Evolutionary conservation across 139 green algal genomes (phyloP).

Genomic region (Micromonas commoda): DNA sequence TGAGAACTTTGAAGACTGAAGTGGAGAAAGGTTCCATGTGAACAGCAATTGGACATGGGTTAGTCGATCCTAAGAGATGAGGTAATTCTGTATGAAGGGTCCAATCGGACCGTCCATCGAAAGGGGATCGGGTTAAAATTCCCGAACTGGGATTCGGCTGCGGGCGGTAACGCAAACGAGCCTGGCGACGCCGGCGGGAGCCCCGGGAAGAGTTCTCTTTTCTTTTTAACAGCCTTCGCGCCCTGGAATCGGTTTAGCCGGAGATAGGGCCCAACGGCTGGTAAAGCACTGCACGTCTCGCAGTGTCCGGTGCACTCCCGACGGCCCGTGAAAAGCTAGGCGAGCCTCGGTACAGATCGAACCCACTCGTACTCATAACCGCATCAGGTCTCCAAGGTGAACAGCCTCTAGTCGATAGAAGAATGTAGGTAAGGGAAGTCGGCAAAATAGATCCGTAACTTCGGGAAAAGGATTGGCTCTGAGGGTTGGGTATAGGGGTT

Average conservation of each 20-base stretch:
- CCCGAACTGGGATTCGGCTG: conserved; percentile 76
- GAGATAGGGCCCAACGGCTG: conserved; percentile 77
- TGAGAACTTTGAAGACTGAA: conserved; percentile 90
- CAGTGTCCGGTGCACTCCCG: conserved; percentile 73
- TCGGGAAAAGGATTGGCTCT: conserved; percentile 94
- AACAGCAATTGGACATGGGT: conserved; percentile 93
- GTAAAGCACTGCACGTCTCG: conserved; percentile 78
- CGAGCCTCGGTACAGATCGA: conserved; percentile 63
- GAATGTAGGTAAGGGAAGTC: conserved; percentile 94
- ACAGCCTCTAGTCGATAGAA: conserved; percentile 92
- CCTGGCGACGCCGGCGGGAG: conserved; percentile 70
- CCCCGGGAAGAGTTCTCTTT: conserved; percentile 90
- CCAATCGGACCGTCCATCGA: conserved; percentile 68
- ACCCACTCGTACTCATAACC: conserved; percentile 87
- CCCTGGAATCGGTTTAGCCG: conserved; percentile 81
- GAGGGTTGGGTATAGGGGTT: conserved; percentile 75
- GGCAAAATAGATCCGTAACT: conserved; percentile 94
- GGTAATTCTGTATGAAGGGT: conserved; percentile 78
- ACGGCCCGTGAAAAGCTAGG: conserved; percentile 83
- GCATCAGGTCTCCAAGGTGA: conserved; percentile 95
- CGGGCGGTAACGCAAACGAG: conserved; percentile 77
- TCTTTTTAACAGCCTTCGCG: conserved; percentile 83
- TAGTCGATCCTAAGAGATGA: conserved; percentile 88
- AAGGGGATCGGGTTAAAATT: conserved; percentile 93
- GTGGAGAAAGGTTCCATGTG: conserved; percentile 90